phyloP scores from a whole-genome alignment of 2,329 filamentous ascomycete genomes.

The Paecilomyces variotii region DNA sequence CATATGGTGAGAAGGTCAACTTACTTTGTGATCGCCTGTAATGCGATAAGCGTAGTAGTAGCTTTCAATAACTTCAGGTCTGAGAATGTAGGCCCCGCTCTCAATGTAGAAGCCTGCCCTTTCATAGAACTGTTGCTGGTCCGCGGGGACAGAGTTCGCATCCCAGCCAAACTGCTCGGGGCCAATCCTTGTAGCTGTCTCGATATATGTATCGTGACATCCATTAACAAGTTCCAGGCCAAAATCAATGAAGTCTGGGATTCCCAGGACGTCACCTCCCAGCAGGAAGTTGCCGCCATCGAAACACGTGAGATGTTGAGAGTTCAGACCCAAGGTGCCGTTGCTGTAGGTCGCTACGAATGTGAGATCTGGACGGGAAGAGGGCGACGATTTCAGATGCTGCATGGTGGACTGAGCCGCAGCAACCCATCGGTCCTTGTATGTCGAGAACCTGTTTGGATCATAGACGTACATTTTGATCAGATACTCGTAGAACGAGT shows the following conservation, averaged over 20 bases:
- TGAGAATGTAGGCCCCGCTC: conserved; percentile 55
- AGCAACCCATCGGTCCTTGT: conserved; percentile 66
- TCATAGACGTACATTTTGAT: conserved; percentile 89
- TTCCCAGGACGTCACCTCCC: conserved; percentile 61
- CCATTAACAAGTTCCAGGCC: conserved; percentile 63
- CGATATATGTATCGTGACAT: conserved; percentile 65
- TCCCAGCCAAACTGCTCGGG: conserved; percentile 65
- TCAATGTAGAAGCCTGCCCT: conserved; percentile 65
- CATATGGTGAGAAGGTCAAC: conserved; percentile 5
- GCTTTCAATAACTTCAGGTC: conserved; percentile 75
- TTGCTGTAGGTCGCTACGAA: conserved; percentile 44
- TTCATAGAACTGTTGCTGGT: conserved; percentile 54
- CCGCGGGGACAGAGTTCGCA: conserved; percentile 39
- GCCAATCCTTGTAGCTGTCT: conserved; percentile 64
- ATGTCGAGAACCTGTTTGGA: conserved; percentile 51
- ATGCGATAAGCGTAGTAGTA: conserved; percentile 81
- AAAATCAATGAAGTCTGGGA: conserved; percentile 62
- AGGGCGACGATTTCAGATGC: conserved; percentile 62
- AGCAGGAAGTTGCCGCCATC: conserved; percentile 80
- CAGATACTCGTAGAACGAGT: conserved; percentile 83
- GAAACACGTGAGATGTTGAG: conserved; percentile 63
- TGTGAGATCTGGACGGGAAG: conserved; percentile 59
- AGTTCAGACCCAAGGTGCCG: conserved; percentile 27
- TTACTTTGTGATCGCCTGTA: conserved; percentile 57
- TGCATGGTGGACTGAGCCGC: conserved; percentile 70